Conservation (phyloP, 768 basidiomycete genomes). For the Agrocybe chaxingu region DNA sequence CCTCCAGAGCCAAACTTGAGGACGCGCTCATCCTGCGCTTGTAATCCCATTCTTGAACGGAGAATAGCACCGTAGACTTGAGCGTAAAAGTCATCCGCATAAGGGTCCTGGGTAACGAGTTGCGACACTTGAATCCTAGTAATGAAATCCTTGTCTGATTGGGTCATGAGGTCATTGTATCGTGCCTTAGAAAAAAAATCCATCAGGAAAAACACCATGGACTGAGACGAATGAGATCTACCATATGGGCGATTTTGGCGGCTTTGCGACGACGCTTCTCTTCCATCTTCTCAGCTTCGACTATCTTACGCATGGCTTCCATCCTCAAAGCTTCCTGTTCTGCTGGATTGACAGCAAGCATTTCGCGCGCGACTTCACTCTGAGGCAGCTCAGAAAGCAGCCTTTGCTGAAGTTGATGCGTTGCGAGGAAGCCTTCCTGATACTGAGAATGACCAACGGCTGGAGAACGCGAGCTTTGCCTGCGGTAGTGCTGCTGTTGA, state of each 20-base stretch:
- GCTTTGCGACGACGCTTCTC: conserved; percentile 78
- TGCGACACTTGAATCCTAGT: conserved; percentile 99
- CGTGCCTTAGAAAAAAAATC: conserved; percentile 56
- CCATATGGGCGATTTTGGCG: conserved; percentile 88
- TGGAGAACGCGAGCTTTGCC: conserved; percentile 44
- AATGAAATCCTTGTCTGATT: conserved; percentile 99
- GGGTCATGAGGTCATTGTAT: conserved; percentile 95
- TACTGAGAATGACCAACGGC: conserved; percentile 31
- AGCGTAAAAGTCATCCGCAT: conserved; percentile 97
- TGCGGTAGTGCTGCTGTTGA: conserved; percentile 43
- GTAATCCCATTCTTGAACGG: conserved; percentile 74
- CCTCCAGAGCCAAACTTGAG: conserved; percentile 81
- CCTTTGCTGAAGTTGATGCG: conserved; percentile 76
- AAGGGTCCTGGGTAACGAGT: conserved; percentile 95
- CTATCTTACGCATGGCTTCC: conserved; percentile 86
- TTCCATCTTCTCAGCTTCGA: conserved; percentile 88
- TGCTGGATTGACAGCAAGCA: conserved; percentile 55
- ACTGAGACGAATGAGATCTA: conserved; percentile 25
- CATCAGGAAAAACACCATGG: conserved; percentile 3
- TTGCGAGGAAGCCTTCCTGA: conserved; percentile 27
- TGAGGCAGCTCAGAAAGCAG: conserved; percentile 73
- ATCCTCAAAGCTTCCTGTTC: conserved; percentile 69
- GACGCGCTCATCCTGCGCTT: conserved; percentile 72
- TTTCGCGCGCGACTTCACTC: conserved; percentile 61
- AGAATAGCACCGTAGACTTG: conserved; percentile 90